Conservation (phyloP, 2,329 filamentous ascomycete species). For the Fusarium udum region DNA sequence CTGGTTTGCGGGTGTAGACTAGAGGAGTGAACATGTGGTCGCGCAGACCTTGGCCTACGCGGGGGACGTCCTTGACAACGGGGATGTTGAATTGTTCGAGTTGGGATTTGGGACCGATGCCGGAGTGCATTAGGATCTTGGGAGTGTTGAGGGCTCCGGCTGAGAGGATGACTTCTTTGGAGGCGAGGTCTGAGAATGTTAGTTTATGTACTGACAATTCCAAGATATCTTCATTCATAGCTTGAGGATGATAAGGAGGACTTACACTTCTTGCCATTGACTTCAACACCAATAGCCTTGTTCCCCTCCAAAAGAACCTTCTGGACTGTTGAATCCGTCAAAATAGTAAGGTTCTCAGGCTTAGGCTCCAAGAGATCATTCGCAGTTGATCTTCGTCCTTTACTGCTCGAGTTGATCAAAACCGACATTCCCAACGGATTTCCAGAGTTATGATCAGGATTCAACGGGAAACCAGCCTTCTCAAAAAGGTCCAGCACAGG, state of each 20-base stretch:
- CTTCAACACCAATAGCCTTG: slow-evolving; percentile 33
- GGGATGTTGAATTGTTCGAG: slow-evolving; percentile 24
- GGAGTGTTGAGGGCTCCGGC: slow-evolving; percentile 55
- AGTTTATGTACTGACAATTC: not conserved
- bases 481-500: slow-evolving; percentile 58
- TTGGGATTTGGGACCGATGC: slow-evolving; percentile 27
- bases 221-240: fast-evolving
- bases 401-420: slow-evolving; percentile 58
- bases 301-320: slow-evolving; percentile 26
- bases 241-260: not conserved
- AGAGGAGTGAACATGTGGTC: slow-evolving; percentile 53
- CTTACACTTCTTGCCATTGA: slow-evolving; percentile 30
- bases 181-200: slow-evolving; percentile 42
- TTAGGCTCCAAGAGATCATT: slow-evolving; percentile 56
- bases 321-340: slow-evolving; percentile 32
- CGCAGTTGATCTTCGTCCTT: slow-evolving; percentile 61
- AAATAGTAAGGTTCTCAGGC: slow-evolving; percentile 54
- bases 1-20: slow-evolving; percentile 52
- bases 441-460: slow-evolving; percentile 66
- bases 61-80: slow-evolving; percentile 45
- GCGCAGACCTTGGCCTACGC: slow-evolving; percentile 53
- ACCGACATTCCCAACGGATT: slow-evolving; percentile 66
- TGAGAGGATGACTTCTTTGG: slow-evolving; percentile 56
- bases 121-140: slow-evolving; percentile 52
- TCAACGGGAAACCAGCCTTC: slow-evolving; percentile 58